Evolutionary conservation across 2,329 filamentous ascomycete species (phyloP).

Genomic region (Tolypocladium amazonense): DNA sequence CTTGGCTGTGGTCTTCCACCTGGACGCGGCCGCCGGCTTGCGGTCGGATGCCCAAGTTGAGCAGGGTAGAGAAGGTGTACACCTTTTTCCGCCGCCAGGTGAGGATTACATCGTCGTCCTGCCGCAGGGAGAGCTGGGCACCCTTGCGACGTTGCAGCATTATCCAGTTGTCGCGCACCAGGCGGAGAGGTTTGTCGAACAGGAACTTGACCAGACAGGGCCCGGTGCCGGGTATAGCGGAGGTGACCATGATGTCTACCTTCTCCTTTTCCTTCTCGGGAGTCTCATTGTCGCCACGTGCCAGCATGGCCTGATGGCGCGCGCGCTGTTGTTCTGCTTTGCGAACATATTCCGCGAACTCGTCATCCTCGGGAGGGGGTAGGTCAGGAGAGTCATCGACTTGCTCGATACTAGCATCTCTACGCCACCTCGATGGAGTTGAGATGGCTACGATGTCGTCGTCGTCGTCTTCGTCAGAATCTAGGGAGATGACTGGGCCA

Average conservation of each 20-base stretch:
- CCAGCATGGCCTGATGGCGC: slow-evolving; percentile 12
- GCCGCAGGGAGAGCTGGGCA: slow-evolving; percentile 22
- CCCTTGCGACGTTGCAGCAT: slow-evolving; percentile 40
- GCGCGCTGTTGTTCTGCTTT: slow-evolving; percentile 25
- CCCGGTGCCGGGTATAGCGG: slow-evolving; percentile 49
- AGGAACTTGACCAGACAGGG: slow-evolving; percentile 50
- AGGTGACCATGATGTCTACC: slow-evolving; percentile 40
- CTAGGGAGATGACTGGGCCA: slow-evolving; percentile 16
- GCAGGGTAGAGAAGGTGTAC: slow-evolving; percentile 66
- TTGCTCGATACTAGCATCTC: slow-evolving; percentile 12
- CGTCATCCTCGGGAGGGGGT: slow-evolving; percentile 23
- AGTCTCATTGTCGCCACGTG: slow-evolving; percentile 5
- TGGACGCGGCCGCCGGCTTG: slow-evolving; percentile 30
- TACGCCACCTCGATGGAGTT: neutral
- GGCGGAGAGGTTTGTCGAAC: slow-evolving; percentile 54
- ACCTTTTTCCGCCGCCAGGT: slow-evolving; percentile 68
- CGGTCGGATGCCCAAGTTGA: slow-evolving; percentile 50
- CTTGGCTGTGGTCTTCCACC: slow-evolving; percentile 19
- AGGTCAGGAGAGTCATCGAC: slow-evolving; percentile 11
- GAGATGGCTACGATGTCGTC: slow-evolving; percentile 1
- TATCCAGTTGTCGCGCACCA: slow-evolving; percentile 63
- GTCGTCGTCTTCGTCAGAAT: slow-evolving; percentile 18
- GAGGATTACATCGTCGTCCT: slow-evolving; percentile 53
- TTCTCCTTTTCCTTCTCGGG: slow-evolving; percentile 14
- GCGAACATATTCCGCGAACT: slow-evolving; percentile 34